A percentile compares a stretch with the other conserved stretches of the same genome.
These are phyloP conservation scores for Bertia moriformis DNA, from an alignment of 2,329 filamentous ascomycete species.

Conservation along the genomic window DNA sequence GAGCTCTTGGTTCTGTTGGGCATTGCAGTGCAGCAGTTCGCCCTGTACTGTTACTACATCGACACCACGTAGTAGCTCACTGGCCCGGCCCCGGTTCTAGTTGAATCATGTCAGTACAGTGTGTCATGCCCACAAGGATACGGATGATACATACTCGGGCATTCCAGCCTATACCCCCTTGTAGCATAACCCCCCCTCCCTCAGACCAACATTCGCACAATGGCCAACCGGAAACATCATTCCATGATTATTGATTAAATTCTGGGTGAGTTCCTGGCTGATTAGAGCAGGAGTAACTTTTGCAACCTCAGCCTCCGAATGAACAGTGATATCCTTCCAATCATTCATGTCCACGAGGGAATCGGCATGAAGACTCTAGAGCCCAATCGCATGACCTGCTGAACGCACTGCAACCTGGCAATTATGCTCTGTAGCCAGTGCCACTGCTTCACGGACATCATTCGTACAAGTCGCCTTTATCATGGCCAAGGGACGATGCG, in stretches of 20 bases:
- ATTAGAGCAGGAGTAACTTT: background rate
- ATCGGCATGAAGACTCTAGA: background rate
- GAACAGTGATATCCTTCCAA: background rate
- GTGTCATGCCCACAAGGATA: background rate
- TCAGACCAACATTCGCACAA: slow-evolving; percentile 40
- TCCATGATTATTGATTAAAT: slow-evolving; percentile 12
- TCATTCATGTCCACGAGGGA: background rate
- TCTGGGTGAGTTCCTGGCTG: slow-evolving; percentile 8
- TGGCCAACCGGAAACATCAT: slow-evolving; percentile 36
- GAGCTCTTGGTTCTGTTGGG: slow-evolving; percentile 24
- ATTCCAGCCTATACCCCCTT: slow-evolving; percentile 45
- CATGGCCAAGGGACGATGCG: background rate
- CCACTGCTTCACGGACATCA: background rate
- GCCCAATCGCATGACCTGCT: background rate
- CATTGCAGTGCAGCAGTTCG: slow-evolving; percentile 17
- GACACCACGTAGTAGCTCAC: slow-evolving; percentile 25
- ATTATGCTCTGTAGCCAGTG: background rate
- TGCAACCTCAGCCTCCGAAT: background rate
- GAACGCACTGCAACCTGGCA: background rate
- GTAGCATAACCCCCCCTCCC: slow-evolving; percentile 39
- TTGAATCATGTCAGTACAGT: slow-evolving; percentile 1
- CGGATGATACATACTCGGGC: slow-evolving; percentile 22
- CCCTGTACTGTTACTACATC: slow-evolving; percentile 32
- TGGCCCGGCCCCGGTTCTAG: slow-evolving; percentile 40
- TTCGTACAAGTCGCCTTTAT: background rate